Base-by-base conservation (phyloP, 2,329 filamentous ascomycete species). In the Colletotrichum sublineola region DNA sequence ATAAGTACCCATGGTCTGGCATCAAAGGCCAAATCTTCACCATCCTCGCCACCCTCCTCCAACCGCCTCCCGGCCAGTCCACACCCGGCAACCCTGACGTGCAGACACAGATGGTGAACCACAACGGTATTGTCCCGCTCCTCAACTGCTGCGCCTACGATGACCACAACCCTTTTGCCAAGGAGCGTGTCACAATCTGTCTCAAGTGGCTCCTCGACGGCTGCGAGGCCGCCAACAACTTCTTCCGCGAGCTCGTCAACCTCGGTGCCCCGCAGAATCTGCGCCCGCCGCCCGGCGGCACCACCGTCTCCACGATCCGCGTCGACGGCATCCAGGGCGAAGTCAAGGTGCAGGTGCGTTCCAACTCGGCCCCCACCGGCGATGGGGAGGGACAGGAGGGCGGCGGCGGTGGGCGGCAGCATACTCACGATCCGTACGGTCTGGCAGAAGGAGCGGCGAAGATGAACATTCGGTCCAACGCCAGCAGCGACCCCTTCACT, bases 1-100 rank as follows among this genome's bases (percentile, higher is more conserved):
- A 91, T 79, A 89, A 89, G 76, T 92, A 90, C 77, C 86, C 90
- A 0, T 92, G 90, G 90, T 83, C 87, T 1, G 89, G 96, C 67
- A 92, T 98, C 77, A 98, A 98, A 84, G 96, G 95, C 61, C 91
- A 97, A 71, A 95, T 97, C 53, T 93, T 98, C 15, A 92, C 96
- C 63, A 96, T 98, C 46, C 89, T 98, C 14, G 95, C 94, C 0
- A 94, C 93, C 0, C 89, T 98, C 0, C 91, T 98, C 4, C 97
- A 96, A 86, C 96, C 96, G 61, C 94, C 93, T 0, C 84, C 86
- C 0, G 86, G 89, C 7, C 85, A 87, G 67, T 87, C 84, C 72
- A 88, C 88, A 29, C 90, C 90, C 0, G 90, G 90, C 20, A 92
- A 92, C 76, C 88, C 92, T 1, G 89, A 90, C 11, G 95, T 98